Conservation (phyloP, 2,329 filamentous ascomycete genomes). For the Pleurostoma richardsiae region DNA sequence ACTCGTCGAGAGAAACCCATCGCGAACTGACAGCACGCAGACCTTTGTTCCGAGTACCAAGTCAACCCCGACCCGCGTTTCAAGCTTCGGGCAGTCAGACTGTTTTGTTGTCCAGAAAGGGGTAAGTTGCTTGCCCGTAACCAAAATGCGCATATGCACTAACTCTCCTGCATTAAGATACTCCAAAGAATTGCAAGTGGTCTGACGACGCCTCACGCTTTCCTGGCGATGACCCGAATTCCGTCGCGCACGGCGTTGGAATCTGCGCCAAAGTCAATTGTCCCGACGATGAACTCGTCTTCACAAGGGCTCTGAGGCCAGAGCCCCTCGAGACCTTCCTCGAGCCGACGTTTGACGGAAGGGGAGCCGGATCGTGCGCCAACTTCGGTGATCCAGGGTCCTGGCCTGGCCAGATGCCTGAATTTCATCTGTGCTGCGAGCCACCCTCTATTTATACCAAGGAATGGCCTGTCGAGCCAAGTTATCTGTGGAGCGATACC, state of each 20-base stretch:
- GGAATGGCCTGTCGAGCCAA: slow-evolving; percentile 17
- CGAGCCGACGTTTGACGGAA: no score
- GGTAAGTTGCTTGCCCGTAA: not conserved
- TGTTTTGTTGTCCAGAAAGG: not conserved
- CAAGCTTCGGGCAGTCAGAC: not conserved
- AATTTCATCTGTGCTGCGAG: slow-evolving; percentile 8
- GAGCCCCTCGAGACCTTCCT: no score
- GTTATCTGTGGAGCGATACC: slow-evolving; percentile 11
- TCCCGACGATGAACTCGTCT: not conserved
- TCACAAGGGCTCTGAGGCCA: not conserved
- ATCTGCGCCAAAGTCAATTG: not conserved
- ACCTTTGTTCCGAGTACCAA: not conserved
- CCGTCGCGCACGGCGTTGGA: not conserved
- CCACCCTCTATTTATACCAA: slow-evolving; percentile 9
- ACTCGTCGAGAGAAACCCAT: no score
- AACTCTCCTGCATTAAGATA: not conserved
- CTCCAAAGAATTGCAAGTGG: not conserved
- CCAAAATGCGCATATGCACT: no score
- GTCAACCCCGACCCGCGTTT: not conserved
- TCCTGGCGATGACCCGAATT: not conserved
- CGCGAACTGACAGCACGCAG: no score
- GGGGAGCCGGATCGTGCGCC: no score
- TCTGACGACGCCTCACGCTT: not conserved
- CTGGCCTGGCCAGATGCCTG: not conserved
- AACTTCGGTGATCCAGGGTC: no score